Evolutionary conservation across 1,139 yeast species (phyloP).

Genomic region (Geotrichum bryndzae): DNA sequence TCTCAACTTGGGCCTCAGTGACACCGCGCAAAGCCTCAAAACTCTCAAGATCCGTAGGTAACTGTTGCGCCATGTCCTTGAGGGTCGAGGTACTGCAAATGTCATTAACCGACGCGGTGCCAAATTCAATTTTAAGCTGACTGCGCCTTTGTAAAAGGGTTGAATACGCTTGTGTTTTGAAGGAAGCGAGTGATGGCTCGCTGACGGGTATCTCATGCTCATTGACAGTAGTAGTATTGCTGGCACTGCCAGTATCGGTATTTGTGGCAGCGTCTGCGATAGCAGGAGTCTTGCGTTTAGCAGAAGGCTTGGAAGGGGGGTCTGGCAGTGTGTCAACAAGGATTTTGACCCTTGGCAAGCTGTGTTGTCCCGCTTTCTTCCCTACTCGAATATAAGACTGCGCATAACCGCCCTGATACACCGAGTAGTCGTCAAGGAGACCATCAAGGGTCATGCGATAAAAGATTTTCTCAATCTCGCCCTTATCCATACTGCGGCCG

Average conservation of each 20-base stretch:
- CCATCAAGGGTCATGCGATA: slow-evolving; percentile 66
- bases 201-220: not conserved
- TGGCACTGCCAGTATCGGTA: slow-evolving; percentile 13
- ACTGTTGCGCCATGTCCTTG: slow-evolving; percentile 18
- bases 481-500: slow-evolving; percentile 57
- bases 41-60: slow-evolving; percentile 15
- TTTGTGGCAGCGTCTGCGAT: not conserved
- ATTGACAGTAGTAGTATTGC: not conserved
- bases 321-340: slow-evolving; percentile 33
- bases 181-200: not conserved
- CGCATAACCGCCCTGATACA: slow-evolving; percentile 73
- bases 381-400: slow-evolving; percentile 65
- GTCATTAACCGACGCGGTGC: slow-evolving; percentile 7
- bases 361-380: slow-evolving; percentile 40
- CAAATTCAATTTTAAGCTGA: slow-evolving; percentile 10
- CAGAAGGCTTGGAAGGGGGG: not conserved
- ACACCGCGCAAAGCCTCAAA: slow-evolving; percentile 19
- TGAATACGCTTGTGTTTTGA: not conserved
- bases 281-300: not conserved
- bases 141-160: slow-evolving; percentile 5
- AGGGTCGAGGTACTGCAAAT: slow-evolving; percentile 21
- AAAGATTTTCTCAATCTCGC: slow-evolving; percentile 74
- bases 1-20: slow-evolving; percentile 17
- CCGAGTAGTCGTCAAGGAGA: slow-evolving; percentile 65
- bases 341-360: slow-evolving; percentile 38